Base-by-base conservation (phyloP, 176 grass and related monocot genomes). In the Pontederia crassipes region DNA sequence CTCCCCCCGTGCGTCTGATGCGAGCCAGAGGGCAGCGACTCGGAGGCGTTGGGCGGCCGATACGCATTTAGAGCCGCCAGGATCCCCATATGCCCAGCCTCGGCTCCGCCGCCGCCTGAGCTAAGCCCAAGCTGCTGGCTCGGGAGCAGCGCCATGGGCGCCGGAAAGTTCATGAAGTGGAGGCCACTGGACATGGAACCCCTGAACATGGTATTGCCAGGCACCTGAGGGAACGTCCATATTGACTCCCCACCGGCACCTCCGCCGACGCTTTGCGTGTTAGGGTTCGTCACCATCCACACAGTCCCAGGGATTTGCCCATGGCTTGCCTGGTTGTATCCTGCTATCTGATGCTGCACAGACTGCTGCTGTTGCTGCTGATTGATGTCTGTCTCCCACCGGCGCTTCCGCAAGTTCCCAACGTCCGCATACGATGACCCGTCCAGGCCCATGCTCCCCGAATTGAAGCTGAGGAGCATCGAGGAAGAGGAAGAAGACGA, bases 131-230 rank as follows among this genome's bases (percentile, higher is more conserved):
- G 79, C 70, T 98, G 93, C 71, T 92, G 92, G 2, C 86, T 73
- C 0, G 84, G 87, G 18, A 92, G 72, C 20, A 98, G 71, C 0
- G 93, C 81, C 93, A 97, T 82, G 48, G 87, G 93, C 14, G 87
- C 64, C 0, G 87, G 87, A 28, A 98, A 88, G 77, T 98, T 98
- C 93, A 92, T 98, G 81, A 98, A 98, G 82, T 98, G 93, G 69
- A 98, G 67, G 40, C 94, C 94, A 47, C 87, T 67, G 2, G 87
- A 74, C 52, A 90, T 74, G 76, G 75, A 81, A 0, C 87, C 92
- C 4, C 92, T 78, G 64, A 89, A 88, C 74, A 92, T 81, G 9
- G 87, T 78, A 1, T 13, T 32, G 35, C 52, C 48, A 46, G 82
- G 68, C 78, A 87, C 68, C 74, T 85, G 80, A 8, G 91, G 91